Conservation (phyloP, 2,329 filamentous ascomycete species). For the Blastomyces parvus region DNA sequence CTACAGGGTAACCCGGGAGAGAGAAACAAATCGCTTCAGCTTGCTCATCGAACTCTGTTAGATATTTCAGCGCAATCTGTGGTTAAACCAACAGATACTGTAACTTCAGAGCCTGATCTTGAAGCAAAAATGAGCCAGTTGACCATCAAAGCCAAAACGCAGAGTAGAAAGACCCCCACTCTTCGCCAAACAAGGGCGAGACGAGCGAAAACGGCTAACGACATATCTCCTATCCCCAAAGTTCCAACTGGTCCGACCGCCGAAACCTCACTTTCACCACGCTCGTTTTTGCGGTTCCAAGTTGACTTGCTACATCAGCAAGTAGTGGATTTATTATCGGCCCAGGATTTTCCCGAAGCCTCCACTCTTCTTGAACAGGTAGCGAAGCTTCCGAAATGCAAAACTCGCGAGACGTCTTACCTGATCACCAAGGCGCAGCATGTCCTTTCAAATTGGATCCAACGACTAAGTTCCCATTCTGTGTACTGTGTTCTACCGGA, state of each 20-base stretch:
- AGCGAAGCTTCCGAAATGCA: constrained; percentile 24
- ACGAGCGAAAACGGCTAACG: constrained; percentile 1
- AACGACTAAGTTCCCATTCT: constrained; percentile 60
- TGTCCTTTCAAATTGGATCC: constrained; percentile 31
- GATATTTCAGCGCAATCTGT: constrained; percentile 31
- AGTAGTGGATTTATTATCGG: constrained; percentile 26
- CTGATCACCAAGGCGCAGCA: constrained; percentile 31
- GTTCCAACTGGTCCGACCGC: constrained; percentile 22
- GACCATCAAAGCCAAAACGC: constrained; percentile 25
- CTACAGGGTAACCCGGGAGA: constrained; percentile 34
- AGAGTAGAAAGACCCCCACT: constrained; percentile 12
- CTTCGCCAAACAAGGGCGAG: constrained; percentile 1
- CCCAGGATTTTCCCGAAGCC: constrained; percentile 49
- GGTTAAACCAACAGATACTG: constrained; percentile 22
- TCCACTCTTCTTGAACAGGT: constrained; percentile 42
- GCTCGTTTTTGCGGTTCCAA: constrained; percentile 36
- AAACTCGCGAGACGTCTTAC: constrained; percentile 55
- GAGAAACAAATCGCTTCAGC: constrained; percentile 43
- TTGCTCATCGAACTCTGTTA: constrained; percentile 39
- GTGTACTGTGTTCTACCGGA: constrained; percentile 86
- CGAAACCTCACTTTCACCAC: constrained; percentile 24
- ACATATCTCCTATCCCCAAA: neutral
- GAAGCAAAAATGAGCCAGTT: constrained; percentile 37
- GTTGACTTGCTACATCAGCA: constrained; percentile 41
- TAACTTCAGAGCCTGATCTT: constrained; percentile 27